These are phyloP conservation scores for Asterochloris erici DNA, from an alignment of 139 green algal species.

Conservation along the genomic window DNA sequence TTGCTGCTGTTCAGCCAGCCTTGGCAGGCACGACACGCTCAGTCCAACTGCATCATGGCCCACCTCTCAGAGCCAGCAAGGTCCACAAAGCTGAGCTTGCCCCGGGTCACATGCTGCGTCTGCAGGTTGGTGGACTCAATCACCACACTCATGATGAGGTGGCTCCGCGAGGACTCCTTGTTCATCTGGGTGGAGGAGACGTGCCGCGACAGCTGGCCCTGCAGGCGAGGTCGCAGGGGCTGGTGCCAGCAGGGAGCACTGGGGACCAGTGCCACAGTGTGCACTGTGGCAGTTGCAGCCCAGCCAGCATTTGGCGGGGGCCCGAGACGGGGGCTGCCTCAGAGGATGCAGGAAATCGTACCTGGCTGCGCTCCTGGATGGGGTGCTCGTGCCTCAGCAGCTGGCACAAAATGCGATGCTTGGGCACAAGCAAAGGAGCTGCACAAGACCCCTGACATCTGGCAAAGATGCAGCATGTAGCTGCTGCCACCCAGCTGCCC, in stretches of 20 bases:
- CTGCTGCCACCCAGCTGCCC: not conserved
- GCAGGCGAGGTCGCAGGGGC: not conserved
- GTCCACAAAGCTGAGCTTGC: conserved; percentile 96
- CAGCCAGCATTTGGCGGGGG: no score
- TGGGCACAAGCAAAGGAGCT: no score
- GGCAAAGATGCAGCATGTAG: not conserved
- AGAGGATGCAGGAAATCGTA: no score
- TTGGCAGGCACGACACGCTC: no score
- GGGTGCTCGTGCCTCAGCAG: no score
- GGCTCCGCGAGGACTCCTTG: conserved; percentile 79
- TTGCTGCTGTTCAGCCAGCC: not conserved
- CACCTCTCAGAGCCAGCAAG: conserved; percentile 91
- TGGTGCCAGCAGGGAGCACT: no score
- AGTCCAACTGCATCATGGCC: not conserved
- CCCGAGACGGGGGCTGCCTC: no score
- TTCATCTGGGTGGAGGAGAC: conserved; percentile 77
- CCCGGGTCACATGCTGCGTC: conserved; percentile 80
- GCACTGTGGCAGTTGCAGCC: no score
- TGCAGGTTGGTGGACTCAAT: conserved; percentile 94
- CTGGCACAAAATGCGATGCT: no score
- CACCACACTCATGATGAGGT: conserved; percentile 93
- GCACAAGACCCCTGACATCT: not conserved
- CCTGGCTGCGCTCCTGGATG: no score
- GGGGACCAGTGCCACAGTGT: no score
- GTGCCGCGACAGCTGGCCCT: conserved; percentile 28